phyloP scores from a whole-genome alignment of 345 rosid species.

The Citropsis articulata region DNA sequence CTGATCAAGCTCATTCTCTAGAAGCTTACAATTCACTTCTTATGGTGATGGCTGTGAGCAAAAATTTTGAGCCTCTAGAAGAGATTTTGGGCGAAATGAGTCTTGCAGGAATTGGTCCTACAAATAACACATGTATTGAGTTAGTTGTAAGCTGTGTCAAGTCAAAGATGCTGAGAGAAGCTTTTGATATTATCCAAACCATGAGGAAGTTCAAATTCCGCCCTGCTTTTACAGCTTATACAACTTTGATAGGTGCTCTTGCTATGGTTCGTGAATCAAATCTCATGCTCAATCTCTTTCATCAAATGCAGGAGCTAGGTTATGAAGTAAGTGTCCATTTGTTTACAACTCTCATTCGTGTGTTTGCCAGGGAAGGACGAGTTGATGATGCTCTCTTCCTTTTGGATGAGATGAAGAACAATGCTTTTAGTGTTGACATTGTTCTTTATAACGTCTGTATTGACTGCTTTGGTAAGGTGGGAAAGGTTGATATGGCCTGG shows the following conservation, averaged over 20 bases:
- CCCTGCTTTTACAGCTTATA: conserved; percentile 90
- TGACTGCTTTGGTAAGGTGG: conserved; percentile 90
- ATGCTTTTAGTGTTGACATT: conserved; percentile 65
- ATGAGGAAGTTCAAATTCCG: conserved; percentile 92
- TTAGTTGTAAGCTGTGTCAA: conserved; percentile 60
- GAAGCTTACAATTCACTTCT: conserved; percentile 86
- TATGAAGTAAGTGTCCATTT: conserved; percentile 79
- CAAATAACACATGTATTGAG: conserved; percentile 49
- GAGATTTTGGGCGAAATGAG: conserved; percentile 85
- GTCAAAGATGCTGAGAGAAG: conserved; percentile 62
- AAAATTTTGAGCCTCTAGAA: conserved; percentile 55
- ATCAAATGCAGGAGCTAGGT: conserved; percentile 95
- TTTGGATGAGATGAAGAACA: conserved; percentile 91
- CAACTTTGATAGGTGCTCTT: conserved; percentile 86
- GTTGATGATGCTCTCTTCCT: conserved; percentile 81
- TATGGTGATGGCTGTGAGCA: conserved; percentile 60
- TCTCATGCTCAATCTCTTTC: conserved; percentile 75
- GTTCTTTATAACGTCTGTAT: conserved; percentile 96
- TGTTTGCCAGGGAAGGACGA: conserved; percentile 74
- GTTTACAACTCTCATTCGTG: conserved; percentile 84
- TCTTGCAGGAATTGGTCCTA: conserved; percentile 78
- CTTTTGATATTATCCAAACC: conserved; percentile 65
- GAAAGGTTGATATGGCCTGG: conserved; percentile 96
- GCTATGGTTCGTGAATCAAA: conserved; percentile 54
- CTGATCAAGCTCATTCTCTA: conserved; percentile 51